phyloP scores from a whole-genome alignment of 1,139 yeast genomes.

The Yamadazyma epiphylla region DNA sequence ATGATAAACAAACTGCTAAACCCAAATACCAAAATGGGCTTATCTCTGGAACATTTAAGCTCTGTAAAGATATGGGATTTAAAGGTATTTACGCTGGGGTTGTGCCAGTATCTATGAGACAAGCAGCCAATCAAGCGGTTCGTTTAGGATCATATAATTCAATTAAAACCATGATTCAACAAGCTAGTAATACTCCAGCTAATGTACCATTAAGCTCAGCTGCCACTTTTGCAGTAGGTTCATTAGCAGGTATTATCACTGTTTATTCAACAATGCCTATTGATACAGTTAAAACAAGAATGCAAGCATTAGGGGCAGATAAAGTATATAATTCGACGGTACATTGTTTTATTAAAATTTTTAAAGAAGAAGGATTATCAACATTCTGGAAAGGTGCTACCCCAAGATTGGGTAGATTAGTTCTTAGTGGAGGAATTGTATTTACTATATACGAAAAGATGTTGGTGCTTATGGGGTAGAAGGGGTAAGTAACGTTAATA shows the following conservation, averaged over 20 bases:
- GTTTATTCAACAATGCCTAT: slow-evolving; percentile 98
- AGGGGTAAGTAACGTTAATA: too few species aligned
- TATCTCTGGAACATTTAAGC: slow-evolving; percentile 55
- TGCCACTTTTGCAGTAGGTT: slow-evolving; percentile 85
- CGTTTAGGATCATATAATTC: slow-evolving; percentile 90
- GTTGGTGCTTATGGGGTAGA: slow-evolving; percentile 48
- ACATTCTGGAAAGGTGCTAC: slow-evolving; percentile 99
- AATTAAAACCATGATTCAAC: slow-evolving; percentile 78
- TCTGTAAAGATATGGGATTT: slow-evolving; percentile 75
- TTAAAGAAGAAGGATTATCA: slow-evolving; percentile 83
- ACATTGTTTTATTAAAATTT: slow-evolving; percentile 76
- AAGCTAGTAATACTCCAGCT: slow-evolving; percentile 59
- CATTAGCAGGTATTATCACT: slow-evolving; percentile 88
- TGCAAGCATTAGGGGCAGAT: slow-evolving; percentile 89
- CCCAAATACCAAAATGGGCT: slow-evolving; percentile 78
- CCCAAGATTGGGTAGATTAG: slow-evolving; percentile 87
- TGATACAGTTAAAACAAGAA: slow-evolving; percentile 95
- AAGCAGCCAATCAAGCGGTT: slow-evolving; percentile 93
- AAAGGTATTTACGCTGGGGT: slow-evolving; percentile 85
- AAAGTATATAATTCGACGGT: slow-evolving; percentile 68
- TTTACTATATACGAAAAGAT: slow-evolving; percentile 92
- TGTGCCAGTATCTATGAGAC: slow-evolving; percentile 90
- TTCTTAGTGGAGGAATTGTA: slow-evolving; percentile 93
- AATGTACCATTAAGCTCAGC: slow-evolving; percentile 74
- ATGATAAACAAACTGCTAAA: slow-evolving; percentile 72